A percentile compares a stretch with the other conserved stretches of the same genome.
These are phyloP conservation scores for Pseudogymnoascus sp. DNA, from an alignment of 2,329 filamentous ascomycete species.

Conservation along the genomic window DNA sequence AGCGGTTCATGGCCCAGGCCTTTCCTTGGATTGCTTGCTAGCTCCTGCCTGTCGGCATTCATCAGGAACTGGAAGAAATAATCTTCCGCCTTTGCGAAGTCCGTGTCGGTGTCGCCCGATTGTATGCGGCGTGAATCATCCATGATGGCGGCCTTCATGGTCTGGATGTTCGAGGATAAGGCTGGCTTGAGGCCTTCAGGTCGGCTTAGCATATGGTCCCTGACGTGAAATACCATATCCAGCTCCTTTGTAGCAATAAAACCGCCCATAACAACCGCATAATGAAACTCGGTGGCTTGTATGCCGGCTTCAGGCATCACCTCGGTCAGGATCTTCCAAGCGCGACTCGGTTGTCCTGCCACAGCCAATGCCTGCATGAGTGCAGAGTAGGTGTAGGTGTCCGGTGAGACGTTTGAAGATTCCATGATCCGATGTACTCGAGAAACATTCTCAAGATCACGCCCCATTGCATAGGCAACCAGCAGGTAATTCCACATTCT, in stretches of 20 bases:
- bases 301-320: conserved; percentile 42
- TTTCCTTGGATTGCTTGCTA: conserved; percentile 20
- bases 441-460: conserved; percentile 47
- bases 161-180: conserved; percentile 33
- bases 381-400: conserved; percentile 51
- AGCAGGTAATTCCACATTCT: conserved; percentile 74
- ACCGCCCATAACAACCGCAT: conserved; percentile 44
- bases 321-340: conserved; percentile 42
- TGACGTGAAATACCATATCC: conserved; percentile 41
- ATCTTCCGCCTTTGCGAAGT: conserved; percentile 21
- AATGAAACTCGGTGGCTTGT: conserved; percentile 39
- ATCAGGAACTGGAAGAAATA: conserved; percentile 20
- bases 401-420: conserved; percentile 38
- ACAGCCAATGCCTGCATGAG: conserved; percentile 50
- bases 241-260: conserved; percentile 32
- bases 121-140: conserved; percentile 17
- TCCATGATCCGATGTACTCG: conserved; percentile 48
- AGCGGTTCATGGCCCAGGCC: conserved; percentile 16
- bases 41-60: conserved; percentile 21
- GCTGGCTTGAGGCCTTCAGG: conserved; percentile 27
- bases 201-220: conserved; percentile 33
- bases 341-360: conserved; percentile 44
- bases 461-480: conserved; percentile 55
- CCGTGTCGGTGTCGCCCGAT: conserved; percentile 12
- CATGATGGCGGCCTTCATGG: conserved; percentile 27